Conservation (phyloP, 768 basidiomycete species). For the Lactarius deliciosus region DNA sequence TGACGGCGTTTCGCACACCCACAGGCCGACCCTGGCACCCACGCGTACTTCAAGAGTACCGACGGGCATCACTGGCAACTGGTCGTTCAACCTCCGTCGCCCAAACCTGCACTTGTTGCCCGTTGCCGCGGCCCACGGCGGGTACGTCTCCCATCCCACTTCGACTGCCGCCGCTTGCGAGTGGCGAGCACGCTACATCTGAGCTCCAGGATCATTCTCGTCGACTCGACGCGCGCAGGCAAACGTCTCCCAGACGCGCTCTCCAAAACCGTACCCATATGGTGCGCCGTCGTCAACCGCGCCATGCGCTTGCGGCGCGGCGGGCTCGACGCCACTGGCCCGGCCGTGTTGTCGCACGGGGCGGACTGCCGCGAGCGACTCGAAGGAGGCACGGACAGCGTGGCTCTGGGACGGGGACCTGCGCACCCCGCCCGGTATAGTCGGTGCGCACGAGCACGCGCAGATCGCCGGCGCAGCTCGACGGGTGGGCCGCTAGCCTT, state of each 20-base stretch:
- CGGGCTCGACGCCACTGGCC: constrained; percentile 5
- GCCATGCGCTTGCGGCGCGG: constrained; percentile 42
- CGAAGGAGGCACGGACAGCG: constrained; percentile 47
- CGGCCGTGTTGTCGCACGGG: too few relatives aligned
- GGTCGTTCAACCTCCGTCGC: constrained; percentile 81
- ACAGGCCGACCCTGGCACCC: constrained; percentile 34
- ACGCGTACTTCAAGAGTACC: constrained; percentile 90
- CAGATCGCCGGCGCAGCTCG: constrained; percentile 68
- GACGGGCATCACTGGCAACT: constrained; percentile 85
- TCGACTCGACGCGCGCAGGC: constrained; percentile 91
- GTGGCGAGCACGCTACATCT: background rate
- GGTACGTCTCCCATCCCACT: constrained; percentile 46
- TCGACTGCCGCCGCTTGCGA: background rate
- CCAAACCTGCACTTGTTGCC: constrained; percentile 80
- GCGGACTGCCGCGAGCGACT: constrained; percentile 20
- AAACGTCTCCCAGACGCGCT: constrained; percentile 94
- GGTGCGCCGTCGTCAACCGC: constrained; percentile 88
- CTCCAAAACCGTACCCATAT: constrained; percentile 87
- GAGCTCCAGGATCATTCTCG: constrained; percentile 64
- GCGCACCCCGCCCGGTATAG: constrained; percentile 68
- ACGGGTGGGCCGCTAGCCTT: constrained; percentile 64
- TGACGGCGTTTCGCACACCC: constrained; percentile 28
- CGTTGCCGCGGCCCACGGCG: constrained; percentile 50
- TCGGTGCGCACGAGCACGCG: constrained; percentile 72
- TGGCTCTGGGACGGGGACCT: constrained; percentile 36